A percentile compares a stretch with the other conserved stretches of the same genome.
Evolutionary conservation across 345 rosid species (phyloP).

Genomic region (Citrus cavaleriei): DNA sequence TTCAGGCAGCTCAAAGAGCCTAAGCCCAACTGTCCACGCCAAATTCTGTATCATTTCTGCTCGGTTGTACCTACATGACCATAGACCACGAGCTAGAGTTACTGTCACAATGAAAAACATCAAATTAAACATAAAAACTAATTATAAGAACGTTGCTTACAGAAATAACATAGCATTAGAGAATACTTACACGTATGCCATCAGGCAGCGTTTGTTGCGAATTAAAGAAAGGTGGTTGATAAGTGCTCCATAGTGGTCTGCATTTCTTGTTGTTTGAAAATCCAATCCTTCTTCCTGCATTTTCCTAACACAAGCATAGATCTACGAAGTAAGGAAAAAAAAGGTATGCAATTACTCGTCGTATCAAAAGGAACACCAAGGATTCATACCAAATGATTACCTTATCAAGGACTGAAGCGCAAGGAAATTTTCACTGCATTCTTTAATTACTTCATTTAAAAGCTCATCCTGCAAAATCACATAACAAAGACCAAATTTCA

Average conservation of each 20-base stretch:
- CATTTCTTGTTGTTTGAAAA: slow-evolving; percentile 71
- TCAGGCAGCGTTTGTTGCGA: slow-evolving; percentile 90
- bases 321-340: background rate
- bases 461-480: slow-evolving; percentile 45
- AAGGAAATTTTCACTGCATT: slow-evolving; percentile 53
- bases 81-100: slow-evolving; percentile 5
- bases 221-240: slow-evolving; percentile 78
- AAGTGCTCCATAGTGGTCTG: slow-evolving; percentile 85
- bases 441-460: slow-evolving; percentile 50
- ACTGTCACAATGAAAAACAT: background rate
- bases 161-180: slow-evolving; percentile 1
- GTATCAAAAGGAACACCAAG: background rate
- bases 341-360: background rate
- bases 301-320: slow-evolving; percentile 41
- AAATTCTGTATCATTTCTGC: slow-evolving; percentile 72
- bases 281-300: slow-evolving; percentile 87
- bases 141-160: background rate
- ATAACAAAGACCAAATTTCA: background rate
- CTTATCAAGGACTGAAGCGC: slow-evolving; percentile 59
- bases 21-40: slow-evolving; percentile 71
- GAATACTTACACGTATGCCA: slow-evolving; percentile 75
- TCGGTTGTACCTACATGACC: slow-evolving; percentile 63
- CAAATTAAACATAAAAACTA: background rate
- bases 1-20: slow-evolving; percentile 64
- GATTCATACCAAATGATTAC: slow-evolving; percentile 22